Conservation (phyloP, 495 filamentous ascomycete genomes). For the Amphirosellinia nigrospora region DNA sequence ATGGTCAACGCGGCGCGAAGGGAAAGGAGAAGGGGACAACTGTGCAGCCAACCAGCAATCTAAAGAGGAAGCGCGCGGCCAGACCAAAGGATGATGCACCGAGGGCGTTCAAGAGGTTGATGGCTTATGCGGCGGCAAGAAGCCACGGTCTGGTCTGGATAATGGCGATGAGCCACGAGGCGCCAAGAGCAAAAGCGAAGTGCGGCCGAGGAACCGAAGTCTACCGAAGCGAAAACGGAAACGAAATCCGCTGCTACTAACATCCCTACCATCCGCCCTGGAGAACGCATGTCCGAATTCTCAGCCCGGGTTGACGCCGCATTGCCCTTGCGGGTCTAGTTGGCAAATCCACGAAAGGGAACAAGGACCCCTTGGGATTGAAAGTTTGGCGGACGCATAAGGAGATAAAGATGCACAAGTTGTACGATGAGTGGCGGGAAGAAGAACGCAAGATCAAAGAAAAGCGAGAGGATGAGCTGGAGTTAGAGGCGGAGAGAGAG, state of each 20-base stretch:
- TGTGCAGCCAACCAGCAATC: constrained; percentile 43
- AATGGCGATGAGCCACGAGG: constrained; percentile 60
- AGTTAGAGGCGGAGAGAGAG: constrained; percentile 69
- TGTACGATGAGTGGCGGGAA: constrained; percentile 82
- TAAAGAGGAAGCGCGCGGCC: constrained; percentile 55
- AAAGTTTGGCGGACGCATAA: constrained; percentile 72
- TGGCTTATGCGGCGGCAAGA: constrained; percentile 69
- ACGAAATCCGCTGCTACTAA: constrained; percentile 26
- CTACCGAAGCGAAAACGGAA: constrained; percentile 31
- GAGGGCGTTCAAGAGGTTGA: constrained; percentile 80
- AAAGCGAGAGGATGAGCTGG: constrained; percentile 63
- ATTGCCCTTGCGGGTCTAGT: constrained; percentile 74
- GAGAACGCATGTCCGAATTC: constrained; percentile 84
- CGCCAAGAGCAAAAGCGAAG: constrained; percentile 55
- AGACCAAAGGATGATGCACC: constrained; percentile 77
- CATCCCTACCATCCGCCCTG: constrained; percentile 74
- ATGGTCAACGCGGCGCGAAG: constrained; percentile 34
- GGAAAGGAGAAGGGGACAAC: constrained; percentile 32
- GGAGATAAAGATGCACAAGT: constrained; percentile 78
- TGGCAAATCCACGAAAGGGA: constrained; percentile 53
- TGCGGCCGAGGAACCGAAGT: constrained; percentile 1
- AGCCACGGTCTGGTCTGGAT: constrained; percentile 69
- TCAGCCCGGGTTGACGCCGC: constrained; percentile 83
- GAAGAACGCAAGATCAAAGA: constrained; percentile 63
- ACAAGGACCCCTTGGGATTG: constrained; percentile 60